Evolutionary conservation across 768 basidiomycete genomes (phyloP).

Genomic region (Termitomyces sp.): DNA sequence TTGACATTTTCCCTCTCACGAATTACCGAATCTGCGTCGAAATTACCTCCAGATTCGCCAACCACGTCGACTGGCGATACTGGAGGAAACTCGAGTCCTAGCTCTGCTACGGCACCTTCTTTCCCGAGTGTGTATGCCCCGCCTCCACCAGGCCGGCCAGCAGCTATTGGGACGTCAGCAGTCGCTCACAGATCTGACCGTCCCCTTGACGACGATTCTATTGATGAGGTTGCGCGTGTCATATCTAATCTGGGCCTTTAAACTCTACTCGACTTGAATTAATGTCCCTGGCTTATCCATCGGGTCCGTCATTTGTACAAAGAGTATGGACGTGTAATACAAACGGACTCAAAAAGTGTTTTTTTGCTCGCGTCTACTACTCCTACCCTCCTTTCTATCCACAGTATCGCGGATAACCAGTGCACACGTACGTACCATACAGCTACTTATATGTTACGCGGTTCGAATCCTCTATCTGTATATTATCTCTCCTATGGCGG

Average conservation of each 20-base stretch:
- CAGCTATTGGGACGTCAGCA: constrained; percentile 36
- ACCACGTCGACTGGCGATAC: constrained; percentile 74
- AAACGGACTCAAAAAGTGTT: constrained; percentile 12
- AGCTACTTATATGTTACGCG: constrained; percentile 22
- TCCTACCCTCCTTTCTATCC: constrained; percentile 9
- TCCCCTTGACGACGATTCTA: constrained; percentile 48
- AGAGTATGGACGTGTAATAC: constrained; percentile 16
- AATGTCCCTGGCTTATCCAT: neutral
- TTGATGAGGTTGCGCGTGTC: constrained; percentile 71
- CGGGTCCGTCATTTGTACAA: constrained; percentile 13
- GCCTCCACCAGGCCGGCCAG: constrained; percentile 25
- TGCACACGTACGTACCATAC: constrained; percentile 18
- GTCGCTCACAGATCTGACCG: constrained; percentile 37
- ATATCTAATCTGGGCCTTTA: constrained; percentile 71
- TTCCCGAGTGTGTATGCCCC: constrained; percentile 85
- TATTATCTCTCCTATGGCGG: constrained; percentile 45
- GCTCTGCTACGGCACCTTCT: constrained; percentile 68
- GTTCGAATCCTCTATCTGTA: constrained; percentile 39
- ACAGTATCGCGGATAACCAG: constrained; percentile 16
- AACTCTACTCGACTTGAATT: constrained; percentile 14
- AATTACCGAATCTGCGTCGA: constrained; percentile 62
- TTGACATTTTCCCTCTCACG: constrained; percentile 80
- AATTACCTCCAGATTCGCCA: constrained; percentile 68
- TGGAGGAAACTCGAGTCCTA: constrained; percentile 74
- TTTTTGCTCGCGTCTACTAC: constrained; percentile 7